Conservation (phyloP, 176 grass and related monocot species). For the Phyllostachys edulis region DNA sequence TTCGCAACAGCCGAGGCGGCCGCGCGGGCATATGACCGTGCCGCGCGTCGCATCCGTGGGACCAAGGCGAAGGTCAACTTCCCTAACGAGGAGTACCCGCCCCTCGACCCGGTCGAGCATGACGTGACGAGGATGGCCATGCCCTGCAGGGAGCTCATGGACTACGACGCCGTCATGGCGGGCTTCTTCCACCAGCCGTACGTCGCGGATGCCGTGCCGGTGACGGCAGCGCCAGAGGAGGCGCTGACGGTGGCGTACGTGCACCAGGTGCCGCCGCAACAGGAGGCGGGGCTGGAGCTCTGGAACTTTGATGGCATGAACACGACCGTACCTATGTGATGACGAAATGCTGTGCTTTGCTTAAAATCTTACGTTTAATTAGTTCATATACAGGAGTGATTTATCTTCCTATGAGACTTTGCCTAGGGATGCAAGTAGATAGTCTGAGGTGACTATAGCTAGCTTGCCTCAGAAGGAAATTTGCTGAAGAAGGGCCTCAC, state of each 20-base stretch:
- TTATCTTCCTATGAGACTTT: neutral
- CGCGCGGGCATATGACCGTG: slow-evolving; percentile 72
- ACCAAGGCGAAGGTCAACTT: slow-evolving; percentile 95
- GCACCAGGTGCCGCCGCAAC: neutral
- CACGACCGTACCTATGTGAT: slow-evolving; percentile 19
- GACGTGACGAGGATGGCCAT: neutral
- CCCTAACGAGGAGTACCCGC: slow-evolving; percentile 69
- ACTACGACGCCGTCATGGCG: slow-evolving; percentile 34
- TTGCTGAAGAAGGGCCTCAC: too few species aligned
- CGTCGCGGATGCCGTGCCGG: neutral
- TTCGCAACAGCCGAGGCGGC: slow-evolving; percentile 80
- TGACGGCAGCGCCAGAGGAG: neutral
- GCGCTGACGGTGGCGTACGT: slow-evolving; percentile 8
- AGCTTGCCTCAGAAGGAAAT: too few species aligned
- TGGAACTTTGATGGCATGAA: slow-evolving; percentile 38
- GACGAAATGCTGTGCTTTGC: too few species aligned
- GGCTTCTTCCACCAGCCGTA: slow-evolving; percentile 39
- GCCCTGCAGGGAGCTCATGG: neutral
- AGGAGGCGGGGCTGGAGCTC: slow-evolving; percentile 32
- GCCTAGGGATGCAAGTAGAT: neutral
- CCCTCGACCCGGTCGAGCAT: neutral
- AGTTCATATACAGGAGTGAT: neutral
- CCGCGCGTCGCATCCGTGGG: slow-evolving; percentile 70
- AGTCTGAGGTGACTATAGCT: neutral
- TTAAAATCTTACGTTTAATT: neutral